A percentile compares a stretch with the other conserved stretches of the same genome.
phyloP scores from a whole-genome alignment of 129 eudicot species.

The Pseudognaphalium luteoalbum region DNA sequence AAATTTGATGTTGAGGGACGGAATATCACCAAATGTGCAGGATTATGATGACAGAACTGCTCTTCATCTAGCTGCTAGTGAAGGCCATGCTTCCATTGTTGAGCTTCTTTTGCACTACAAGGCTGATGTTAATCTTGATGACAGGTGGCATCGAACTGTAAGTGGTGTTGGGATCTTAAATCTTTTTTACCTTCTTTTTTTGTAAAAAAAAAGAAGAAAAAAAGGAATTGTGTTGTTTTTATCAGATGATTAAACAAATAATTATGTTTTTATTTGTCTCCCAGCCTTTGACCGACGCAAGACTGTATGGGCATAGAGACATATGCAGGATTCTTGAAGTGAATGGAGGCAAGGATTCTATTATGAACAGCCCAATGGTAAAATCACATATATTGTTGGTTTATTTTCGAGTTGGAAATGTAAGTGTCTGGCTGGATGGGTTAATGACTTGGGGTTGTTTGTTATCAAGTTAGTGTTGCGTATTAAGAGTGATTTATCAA shows the following conservation, averaged over 20 bases:
- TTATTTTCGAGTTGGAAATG: not conserved
- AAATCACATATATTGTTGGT: not conserved
- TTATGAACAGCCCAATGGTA: conserved; percentile 56
- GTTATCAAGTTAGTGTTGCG: too few species aligned
- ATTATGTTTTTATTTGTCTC: conserved; percentile 17
- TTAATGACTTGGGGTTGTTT: too few species aligned
- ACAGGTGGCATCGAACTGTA: conserved; percentile 70
- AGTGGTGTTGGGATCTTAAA: not conserved
- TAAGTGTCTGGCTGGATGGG: too few species aligned
- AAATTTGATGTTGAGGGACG: conserved; percentile 55
- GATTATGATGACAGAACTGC: conserved; percentile 72
- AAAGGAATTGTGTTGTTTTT: not conserved
- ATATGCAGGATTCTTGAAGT: conserved; percentile 77
- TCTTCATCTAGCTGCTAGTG: conserved; percentile 78
- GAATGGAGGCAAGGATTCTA: conserved; percentile 60
- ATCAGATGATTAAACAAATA: not conserved
- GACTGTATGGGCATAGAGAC: conserved; percentile 68
- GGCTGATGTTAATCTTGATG: conserved; percentile 68
- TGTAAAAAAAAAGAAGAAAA: too few species aligned
- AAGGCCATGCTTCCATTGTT: conserved; percentile 77
- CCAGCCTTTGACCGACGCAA: conserved; percentile 73
- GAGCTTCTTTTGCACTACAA: conserved; percentile 70
- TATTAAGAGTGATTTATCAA: too few species aligned
- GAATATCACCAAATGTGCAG: conserved; percentile 62
- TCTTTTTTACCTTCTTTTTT: too few species aligned